Conservation (phyloP, 768 basidiomycete genomes). For the Cyclocybe cylindracea region DNA sequence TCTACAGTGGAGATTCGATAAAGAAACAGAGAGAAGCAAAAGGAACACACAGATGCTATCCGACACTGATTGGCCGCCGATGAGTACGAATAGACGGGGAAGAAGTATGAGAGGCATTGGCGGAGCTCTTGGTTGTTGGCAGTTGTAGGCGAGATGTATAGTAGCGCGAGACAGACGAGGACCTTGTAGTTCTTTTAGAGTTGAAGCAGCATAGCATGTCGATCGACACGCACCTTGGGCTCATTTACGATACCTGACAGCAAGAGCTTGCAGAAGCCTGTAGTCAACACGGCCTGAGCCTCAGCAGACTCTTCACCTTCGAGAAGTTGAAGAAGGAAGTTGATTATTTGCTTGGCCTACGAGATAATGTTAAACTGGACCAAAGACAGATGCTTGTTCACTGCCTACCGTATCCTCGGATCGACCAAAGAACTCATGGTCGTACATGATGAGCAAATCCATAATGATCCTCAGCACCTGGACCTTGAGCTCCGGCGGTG, state of each 20-base stretch:
- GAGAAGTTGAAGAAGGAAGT: conserved; percentile 48
- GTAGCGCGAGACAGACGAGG: conserved; percentile 41
- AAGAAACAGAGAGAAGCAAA: neutral
- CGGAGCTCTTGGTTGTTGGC: conserved; percentile 81
- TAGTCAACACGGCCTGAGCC: conserved; percentile 75
- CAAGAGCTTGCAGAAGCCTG: conserved; percentile 88
- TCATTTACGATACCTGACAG: conserved; percentile 84
- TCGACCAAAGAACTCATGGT: conserved; percentile 69
- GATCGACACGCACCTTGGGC: conserved; percentile 52
- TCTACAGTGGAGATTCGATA: conserved; percentile 39
- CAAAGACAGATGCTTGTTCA: neutral
- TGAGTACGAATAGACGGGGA: conserved; percentile 92
- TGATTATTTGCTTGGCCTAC: conserved; percentile 43
- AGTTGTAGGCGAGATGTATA: conserved; percentile 88
- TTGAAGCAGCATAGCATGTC: neutral
- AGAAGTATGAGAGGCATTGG: conserved; percentile 94
- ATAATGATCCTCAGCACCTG: conserved; percentile 86
- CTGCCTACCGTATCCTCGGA: conserved; percentile 42
- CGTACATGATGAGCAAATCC: conserved; percentile 90
- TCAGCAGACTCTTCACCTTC: conserved; percentile 71
- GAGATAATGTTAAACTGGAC: neutral
- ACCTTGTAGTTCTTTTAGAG: conserved; percentile 24
- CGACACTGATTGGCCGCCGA: conserved; percentile 74
- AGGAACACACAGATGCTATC: conserved; percentile 46
- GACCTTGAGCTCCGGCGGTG: conserved; percentile 74